Evolutionary conservation across 139 green algal genomes (phyloP), one percentile per base, ranked within the genome.

Genomic region (Nannochloris sp.): DNA sequence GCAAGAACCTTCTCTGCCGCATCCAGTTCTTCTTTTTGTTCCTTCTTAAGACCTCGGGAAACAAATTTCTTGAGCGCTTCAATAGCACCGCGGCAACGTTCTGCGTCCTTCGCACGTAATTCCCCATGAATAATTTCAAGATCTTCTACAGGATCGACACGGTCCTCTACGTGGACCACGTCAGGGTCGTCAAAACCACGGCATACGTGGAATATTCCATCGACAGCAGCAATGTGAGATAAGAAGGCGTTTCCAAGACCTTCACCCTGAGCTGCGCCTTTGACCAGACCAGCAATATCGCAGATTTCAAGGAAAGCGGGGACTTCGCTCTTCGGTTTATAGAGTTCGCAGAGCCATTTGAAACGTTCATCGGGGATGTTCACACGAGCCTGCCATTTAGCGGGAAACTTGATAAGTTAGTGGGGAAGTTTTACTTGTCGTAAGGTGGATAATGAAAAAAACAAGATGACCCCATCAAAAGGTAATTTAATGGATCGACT

Each of bases 161-260:
- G 74, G 71, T 99, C 95, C 73, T 97, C 90, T 29, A 96, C 88
- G 59, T 95, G 88, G 33, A 89, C 76, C 31, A 95, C 80, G 32
- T 89, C 82, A 19, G 73, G 31, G 58, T 86, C 80, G 25, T 98
- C 95, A 82, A 99, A 99, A 1, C 81, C 86, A 61, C 93, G 81
- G 65, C 81, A 91, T 39, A 99, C 92, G 67, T 99, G 95, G 78
- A 96, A 96, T 73, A 99, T 98, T 71, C 95, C 95, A 67, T 99
- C 95, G 32, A 98, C 90, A 3, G 85, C 86, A 3, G 70, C 46
- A 51, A 99, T 98, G 82, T 99, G 86, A 0, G 86, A 94, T 46
- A 99, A 72, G 79, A 99, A 99, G 14, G 89, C 89, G 71, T 99
- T 99, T 53, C 95, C 95, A 61, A 99, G 81, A 2, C 95, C 95